Conservation (phyloP, 2,329 filamentous ascomycete genomes). For the Fusarium sp. region DNA sequence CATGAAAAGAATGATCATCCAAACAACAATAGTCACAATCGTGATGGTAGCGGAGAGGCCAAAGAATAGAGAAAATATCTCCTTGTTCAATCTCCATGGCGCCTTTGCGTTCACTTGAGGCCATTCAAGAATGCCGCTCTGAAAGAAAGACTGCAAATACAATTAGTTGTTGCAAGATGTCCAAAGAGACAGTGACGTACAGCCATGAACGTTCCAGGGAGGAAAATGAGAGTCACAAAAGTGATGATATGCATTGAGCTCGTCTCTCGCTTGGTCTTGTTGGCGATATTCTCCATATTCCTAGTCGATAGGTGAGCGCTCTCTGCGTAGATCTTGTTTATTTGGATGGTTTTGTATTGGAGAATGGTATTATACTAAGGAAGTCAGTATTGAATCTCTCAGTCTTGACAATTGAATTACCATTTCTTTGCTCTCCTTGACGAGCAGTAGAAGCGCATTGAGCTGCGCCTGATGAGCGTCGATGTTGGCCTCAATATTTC, state of each 20-base stretch:
- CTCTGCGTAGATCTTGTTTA: constrained; percentile 25
- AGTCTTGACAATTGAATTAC: not conserved
- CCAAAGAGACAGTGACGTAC: not conserved
- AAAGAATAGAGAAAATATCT: constrained; percentile 11
- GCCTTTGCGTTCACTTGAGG: not conserved
- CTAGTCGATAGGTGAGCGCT: constrained; percentile 13
- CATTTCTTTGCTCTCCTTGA: constrained; percentile 19
- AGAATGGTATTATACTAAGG: constrained; percentile 22
- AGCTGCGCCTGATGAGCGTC: constrained; percentile 6
- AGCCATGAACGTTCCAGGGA: constrained; percentile 32
- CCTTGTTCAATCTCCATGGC: not conserved
- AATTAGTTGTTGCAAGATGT: not conserved
- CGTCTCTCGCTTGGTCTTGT: constrained; percentile 30
- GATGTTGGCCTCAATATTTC: constrained; percentile 6
- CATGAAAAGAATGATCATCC: constrained; percentile 1
- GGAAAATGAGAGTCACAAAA: constrained; percentile 25
- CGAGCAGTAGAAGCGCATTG: not conserved
- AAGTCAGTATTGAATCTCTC: not conserved
- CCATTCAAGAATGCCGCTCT: constrained; percentile 29
- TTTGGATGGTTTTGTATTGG: constrained; percentile 15
- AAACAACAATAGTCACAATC: not conserved
- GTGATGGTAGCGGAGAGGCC: constrained; percentile 4
- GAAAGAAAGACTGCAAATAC: constrained; percentile 16
- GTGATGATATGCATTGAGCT: constrained; percentile 32
- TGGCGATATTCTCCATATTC: constrained; percentile 30